Conservation (phyloP, 179 eudicot species). For the Beta lomatogona region DNA sequence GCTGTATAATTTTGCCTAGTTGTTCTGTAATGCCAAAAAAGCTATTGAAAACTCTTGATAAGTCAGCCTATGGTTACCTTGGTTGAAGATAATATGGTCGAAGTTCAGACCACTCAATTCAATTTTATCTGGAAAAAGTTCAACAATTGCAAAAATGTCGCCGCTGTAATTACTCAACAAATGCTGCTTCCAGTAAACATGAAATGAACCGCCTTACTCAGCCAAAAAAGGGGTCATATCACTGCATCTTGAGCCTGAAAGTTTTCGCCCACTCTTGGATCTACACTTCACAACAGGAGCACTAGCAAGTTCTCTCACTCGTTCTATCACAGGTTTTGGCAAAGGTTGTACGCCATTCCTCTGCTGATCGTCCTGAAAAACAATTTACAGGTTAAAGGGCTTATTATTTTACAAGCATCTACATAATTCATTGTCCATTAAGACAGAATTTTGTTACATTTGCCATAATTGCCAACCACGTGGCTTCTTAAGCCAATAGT, state of each 20-base stretch:
- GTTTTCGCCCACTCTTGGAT: background rate
- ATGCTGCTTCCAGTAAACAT: background rate
- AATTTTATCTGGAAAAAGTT: slow-evolving; percentile 4
- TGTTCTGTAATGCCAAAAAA: background rate
- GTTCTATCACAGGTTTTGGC: slow-evolving; percentile 23
- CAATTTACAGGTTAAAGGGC: background rate
- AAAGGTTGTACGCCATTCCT: slow-evolving; percentile 19
- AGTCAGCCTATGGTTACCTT: slow-evolving; percentile 5
- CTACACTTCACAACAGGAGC: background rate
- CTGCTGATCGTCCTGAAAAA: slow-evolving; percentile 12
- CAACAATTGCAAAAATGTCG: background rate
- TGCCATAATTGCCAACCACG: background rate
- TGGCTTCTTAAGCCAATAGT: background rate
- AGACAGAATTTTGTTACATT: background rate
- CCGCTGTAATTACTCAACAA: background rate
- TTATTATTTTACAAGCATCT: background rate
- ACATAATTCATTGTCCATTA: background rate
- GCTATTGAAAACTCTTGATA: background rate
- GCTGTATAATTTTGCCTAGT: background rate
- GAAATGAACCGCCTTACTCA: slow-evolving; percentile 1
- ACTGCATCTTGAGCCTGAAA: background rate
- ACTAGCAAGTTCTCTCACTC: slow-evolving; percentile 21
- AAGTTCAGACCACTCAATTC: background rate
- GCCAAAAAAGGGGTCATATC: background rate
- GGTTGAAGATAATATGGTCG: background rate